These are phyloP conservation scores for Phytophthora hibernalis DNA, from an alignment of 352 stramenopile species.

Conservation along the genomic window DNA sequence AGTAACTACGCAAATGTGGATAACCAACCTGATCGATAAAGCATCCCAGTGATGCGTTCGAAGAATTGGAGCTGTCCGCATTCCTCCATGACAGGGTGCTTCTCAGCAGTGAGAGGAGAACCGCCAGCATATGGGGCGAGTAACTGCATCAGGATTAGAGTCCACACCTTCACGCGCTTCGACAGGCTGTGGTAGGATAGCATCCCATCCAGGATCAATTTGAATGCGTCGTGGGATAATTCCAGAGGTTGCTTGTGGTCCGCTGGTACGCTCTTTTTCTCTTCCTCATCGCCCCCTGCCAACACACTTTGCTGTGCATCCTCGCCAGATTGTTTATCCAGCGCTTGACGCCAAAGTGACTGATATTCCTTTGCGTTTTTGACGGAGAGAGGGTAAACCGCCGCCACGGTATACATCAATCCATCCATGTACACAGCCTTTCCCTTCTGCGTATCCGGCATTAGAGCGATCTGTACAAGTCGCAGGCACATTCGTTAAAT, in stretches of 20 bases:
- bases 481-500: background rate
- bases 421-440: constrained; percentile 61
- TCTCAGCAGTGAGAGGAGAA: constrained; percentile 26
- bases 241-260: background rate
- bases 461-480: constrained; percentile 39
- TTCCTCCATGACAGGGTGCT: constrained; percentile 26
- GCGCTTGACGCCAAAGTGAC: constrained; percentile 54
- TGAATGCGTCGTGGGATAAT: constrained; percentile 46
- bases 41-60: constrained; percentile 40
- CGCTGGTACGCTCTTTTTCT: background rate
- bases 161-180: constrained; percentile 65
- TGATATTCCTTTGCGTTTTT: constrained; percentile 60
- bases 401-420: constrained; percentile 57
- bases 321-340: constrained; percentile 20
- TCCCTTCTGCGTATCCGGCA: constrained; percentile 41
- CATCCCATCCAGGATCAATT: constrained; percentile 51
- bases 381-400: constrained; percentile 52
- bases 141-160: constrained; percentile 63
- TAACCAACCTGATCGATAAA: constrained; percentile 51
- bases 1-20: background rate
- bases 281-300: constrained; percentile 7
- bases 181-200: constrained; percentile 61
- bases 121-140: constrained; percentile 41
- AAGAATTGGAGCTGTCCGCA: constrained; percentile 47
- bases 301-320: background rate